phyloP scores from a whole-genome alignment of 2,329 filamentous ascomycete genomes.

The Aspergillus proliferans region DNA sequence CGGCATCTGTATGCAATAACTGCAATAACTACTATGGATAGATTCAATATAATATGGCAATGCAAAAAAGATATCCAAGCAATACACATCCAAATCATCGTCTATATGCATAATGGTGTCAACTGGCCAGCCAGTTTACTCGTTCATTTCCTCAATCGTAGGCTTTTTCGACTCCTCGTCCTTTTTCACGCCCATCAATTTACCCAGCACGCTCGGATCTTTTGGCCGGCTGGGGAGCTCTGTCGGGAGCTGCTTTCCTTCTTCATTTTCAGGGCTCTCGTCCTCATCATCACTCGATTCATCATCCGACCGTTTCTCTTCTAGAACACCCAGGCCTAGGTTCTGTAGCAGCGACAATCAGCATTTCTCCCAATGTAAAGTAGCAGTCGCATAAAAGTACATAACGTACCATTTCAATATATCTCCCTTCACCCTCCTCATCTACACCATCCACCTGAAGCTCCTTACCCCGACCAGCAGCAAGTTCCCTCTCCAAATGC shows the following conservation, averaged over 20 bases:
- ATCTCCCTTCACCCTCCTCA: slow-evolving; percentile 28
- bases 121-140: slow-evolving; percentile 10
- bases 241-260: slow-evolving; percentile 1
- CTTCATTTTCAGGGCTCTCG: slow-evolving; percentile 7
- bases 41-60: neutral
- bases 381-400: neutral
- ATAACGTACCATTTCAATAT: slow-evolving; percentile 38
- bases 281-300: slow-evolving; percentile 14
- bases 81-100: neutral
- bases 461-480: slow-evolving; percentile 25
- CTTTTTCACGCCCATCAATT: slow-evolving; percentile 32
- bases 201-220: slow-evolving; percentile 28
- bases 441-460: slow-evolving; percentile 29
- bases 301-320: slow-evolving; percentile 28
- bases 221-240: slow-evolving; percentile 7
- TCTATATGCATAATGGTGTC: neutral
- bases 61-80: neutral
- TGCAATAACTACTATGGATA: neutral
- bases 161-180: slow-evolving; percentile 24
- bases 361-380: neutral
- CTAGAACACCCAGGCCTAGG: slow-evolving; percentile 40
- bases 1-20: neutral
- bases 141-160: slow-evolving; percentile 32
- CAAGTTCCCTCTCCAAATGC: slow-evolving; percentile 33
- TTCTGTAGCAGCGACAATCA: slow-evolving; percentile 21